Evolutionary conservation across 139 green algal species (phyloP), one percentile per base, ranked within the genome.

Genomic region (Picochlorum sp.): DNA sequence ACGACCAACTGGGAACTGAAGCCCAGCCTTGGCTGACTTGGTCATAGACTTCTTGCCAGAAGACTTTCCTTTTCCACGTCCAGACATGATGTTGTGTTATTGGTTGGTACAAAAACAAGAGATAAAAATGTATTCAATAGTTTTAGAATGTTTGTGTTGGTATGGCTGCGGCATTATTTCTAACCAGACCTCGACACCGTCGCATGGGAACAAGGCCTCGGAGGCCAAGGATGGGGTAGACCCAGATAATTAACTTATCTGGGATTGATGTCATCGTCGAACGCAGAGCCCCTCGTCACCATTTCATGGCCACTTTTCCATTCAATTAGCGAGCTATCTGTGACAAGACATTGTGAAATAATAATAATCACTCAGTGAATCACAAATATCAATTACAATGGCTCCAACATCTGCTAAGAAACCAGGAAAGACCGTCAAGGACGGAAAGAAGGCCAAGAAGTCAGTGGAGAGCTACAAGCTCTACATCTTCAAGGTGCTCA

Each of bases 1-100:
- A 63, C 87, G 77, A 57, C 87, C 87, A 26, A 94, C 87, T 15
- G 87, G 87, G 83, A 94, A 94, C 81, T 94, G 87, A 34, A 94
- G 85, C 2, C 87, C 87, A 23, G 89, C 89, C 86, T 96, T 96
- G 67, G 84, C 72, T 45, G 74, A 87, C 58, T 83, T 76, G 71
- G 65, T 85, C 49, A 92, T 79, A 9, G 83, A 54, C 83, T 95
- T 94, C 74, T 89, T 91, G 62, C 72, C 78, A 69, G 79, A 70
- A 41, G 70, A 75, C 64, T 81, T 81, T 45, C 81, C 81, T 69
- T 88, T 87, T 57, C 77, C 82, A 62, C 86, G 86, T 49, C 86
- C 86, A 70, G 81, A 85, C 84, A 90, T 91, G 58, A 26, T 81
- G 31, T 23, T 10, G n/a, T 28, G 13, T 16, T 56, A 24, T 56